phyloP scores from a whole-genome alignment of 371 early-diverging fungal genomes.

The Actinomortierella wolfii region DNA sequence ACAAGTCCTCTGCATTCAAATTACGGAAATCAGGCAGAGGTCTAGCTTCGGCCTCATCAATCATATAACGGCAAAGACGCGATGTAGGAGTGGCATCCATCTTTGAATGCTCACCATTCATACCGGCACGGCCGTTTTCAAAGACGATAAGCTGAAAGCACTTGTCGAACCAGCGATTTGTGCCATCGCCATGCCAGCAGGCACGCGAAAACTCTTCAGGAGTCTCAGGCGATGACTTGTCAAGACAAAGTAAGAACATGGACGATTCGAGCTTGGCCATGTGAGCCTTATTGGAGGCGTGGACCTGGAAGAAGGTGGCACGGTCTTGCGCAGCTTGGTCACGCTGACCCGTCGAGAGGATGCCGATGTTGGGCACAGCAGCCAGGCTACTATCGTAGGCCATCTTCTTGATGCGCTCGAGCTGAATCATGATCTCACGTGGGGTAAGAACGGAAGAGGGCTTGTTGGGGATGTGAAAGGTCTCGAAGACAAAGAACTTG shows the following conservation, averaged over 20 bases:
- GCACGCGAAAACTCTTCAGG: slow-evolving; percentile 80
- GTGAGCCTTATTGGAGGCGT: slow-evolving; percentile 66
- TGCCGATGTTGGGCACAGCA: slow-evolving; percentile 48
- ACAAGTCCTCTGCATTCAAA: slow-evolving; percentile 43
- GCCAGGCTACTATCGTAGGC: slow-evolving; percentile 43
- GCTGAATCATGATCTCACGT: slow-evolving; percentile 47
- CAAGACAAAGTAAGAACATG: slow-evolving; percentile 87
- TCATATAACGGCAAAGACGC: slow-evolving; percentile 57
- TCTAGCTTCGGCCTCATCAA: slow-evolving; percentile 43
- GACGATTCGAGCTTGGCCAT: slow-evolving; percentile 84
- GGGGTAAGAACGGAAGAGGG: slow-evolving; percentile 43
- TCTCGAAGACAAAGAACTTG: slow-evolving; percentile 72
- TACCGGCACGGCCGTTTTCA: slow-evolving; percentile 93
- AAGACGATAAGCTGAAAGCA: slow-evolving; percentile 89
- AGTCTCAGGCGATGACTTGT: slow-evolving; percentile 80
- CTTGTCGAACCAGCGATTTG: slow-evolving; percentile 95
- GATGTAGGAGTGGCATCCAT: slow-evolving; percentile 95
- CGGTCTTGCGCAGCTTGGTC: slow-evolving; percentile 61
- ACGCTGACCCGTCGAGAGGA: slow-evolving; percentile 60
- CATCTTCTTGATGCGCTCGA: slow-evolving; percentile 44
- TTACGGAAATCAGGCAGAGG: slow-evolving; percentile 34
- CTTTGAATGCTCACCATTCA: slow-evolving; percentile 93
- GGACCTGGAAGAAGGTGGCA: slow-evolving; percentile 64
- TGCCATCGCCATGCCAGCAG: slow-evolving; percentile 94
- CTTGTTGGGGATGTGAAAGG: slow-evolving; percentile 60